These are phyloP conservation scores for Candida manassasensis DNA, from an alignment of 805 yeast species.

Conservation along the genomic window DNA sequence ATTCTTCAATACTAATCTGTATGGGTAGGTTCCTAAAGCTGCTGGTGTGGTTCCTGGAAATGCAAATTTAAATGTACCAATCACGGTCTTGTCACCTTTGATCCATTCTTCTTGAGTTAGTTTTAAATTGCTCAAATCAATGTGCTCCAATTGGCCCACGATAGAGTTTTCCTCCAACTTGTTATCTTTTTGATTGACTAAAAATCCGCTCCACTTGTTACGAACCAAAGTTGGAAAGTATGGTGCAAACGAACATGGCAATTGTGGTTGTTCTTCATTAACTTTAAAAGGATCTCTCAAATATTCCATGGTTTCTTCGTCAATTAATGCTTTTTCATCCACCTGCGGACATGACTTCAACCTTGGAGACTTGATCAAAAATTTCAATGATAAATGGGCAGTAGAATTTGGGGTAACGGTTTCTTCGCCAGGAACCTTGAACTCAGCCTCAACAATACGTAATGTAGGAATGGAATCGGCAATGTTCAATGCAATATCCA, in stretches of 20 bases:
- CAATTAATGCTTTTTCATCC: conserved; percentile 40
- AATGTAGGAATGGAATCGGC: conserved; percentile 67
- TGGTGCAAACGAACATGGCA: conserved; percentile 69
- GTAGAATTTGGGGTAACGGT: conserved; percentile 60
- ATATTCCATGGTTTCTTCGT: conserved; percentile 59
- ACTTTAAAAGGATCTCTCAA: conserved; percentile 67
- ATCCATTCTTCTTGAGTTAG: conserved; percentile 50
- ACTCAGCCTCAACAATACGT: conserved; percentile 63
- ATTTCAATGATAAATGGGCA: conserved; percentile 72
- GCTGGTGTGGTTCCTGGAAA: conserved; percentile 76
- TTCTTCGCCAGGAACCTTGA: conserved; percentile 83
- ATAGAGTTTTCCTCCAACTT: conserved; percentile 62
- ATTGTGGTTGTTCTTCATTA: conserved; percentile 61
- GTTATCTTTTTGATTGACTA: conserved; percentile 71
- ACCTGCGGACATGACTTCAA: conserved; percentile 54
- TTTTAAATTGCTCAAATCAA: conserved; percentile 52
- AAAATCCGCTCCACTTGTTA: conserved; percentile 60
- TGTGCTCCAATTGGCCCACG: conserved; percentile 48
- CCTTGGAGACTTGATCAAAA: conserved; percentile 67
- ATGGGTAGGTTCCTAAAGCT: conserved; percentile 57
- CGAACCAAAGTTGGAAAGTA: conserved; percentile 59
- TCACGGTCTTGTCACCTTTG: conserved; percentile 33
- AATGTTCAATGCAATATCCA: conserved; percentile 46
- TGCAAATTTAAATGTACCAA: conserved; percentile 75
- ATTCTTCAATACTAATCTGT: conserved; percentile 66